A percentile compares a stretch with the other conserved stretches of the same genome.
These are phyloP conservation scores for Teratosphaeria pseudoeucalypti DNA, from an alignment of 2,329 filamentous ascomycete genomes.

Conservation along the genomic window DNA sequence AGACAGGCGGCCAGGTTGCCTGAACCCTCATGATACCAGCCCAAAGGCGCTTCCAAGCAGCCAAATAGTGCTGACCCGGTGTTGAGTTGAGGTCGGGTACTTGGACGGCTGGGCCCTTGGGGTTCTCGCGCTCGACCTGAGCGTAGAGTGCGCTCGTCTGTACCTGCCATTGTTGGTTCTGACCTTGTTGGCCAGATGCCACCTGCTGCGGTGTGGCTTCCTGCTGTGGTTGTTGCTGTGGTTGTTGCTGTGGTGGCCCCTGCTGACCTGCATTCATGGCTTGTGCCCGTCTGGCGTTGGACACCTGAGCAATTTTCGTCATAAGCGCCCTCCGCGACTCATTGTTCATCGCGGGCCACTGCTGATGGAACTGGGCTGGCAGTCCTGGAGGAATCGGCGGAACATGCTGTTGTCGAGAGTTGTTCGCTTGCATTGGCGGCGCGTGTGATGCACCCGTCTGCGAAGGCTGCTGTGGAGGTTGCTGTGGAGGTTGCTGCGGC, in stretches of 20 bases:
- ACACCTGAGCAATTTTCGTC: conserved; percentile 12
- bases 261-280: conserved; percentile 18
- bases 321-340: conserved; percentile 11
- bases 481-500: conserved; percentile 25
- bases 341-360: conserved; percentile 16
- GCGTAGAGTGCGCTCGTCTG: conserved; percentile 7
- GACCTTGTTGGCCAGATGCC: background rate
- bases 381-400: background rate
- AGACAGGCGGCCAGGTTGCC: conserved; percentile 13
- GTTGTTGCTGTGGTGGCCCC: conserved; percentile 4
- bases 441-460: conserved; percentile 22
- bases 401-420: conserved; percentile 9
- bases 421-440: conserved; percentile 11
- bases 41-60: conserved; percentile 12
- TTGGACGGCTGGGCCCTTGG: conserved; percentile 18
- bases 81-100: conserved; percentile 12
- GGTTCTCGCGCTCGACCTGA: conserved; percentile 12
- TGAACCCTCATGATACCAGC: conserved; percentile 15
- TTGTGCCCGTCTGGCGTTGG: conserved; percentile 5
- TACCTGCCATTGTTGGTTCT: background rate
- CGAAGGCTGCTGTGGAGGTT: conserved; percentile 13
- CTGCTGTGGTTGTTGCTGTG: conserved; percentile 2
- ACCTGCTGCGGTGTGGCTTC: background rate
- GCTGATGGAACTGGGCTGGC: conserved; percentile 7
- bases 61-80: conserved; percentile 13